A percentile compares a stretch with the other conserved stretches of the same genome.
Evolutionary conservation across 2,329 filamentous ascomycete genomes (phyloP).

Genomic region (Penicillium digitatum): DNA sequence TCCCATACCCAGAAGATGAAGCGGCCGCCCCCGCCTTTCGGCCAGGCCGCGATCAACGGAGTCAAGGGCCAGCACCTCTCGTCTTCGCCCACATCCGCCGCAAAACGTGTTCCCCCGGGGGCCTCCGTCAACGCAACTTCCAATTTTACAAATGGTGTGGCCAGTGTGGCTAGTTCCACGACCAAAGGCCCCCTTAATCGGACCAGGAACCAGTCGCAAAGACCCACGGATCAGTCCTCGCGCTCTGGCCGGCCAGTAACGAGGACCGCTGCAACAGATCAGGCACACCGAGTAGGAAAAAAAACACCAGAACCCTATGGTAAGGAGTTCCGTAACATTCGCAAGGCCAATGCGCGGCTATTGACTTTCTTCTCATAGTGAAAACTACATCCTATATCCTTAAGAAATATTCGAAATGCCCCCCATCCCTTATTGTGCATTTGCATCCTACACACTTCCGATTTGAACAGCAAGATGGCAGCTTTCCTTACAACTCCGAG

Average conservation of each 20-base stretch:
- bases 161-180: conserved; percentile 19
- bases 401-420: conserved; percentile 67
- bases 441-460: conserved; percentile 81
- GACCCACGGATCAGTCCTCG: conserved; percentile 32
- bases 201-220: conserved; percentile 55
- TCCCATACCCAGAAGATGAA: conserved; percentile 59
- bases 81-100: conserved; percentile 52
- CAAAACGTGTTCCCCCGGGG: conserved; percentile 53
- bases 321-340: conserved; percentile 23
- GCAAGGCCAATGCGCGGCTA: conserved; percentile 4
- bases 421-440: conserved; percentile 82
- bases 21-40: conserved; percentile 61
- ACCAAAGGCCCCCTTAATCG: conserved; percentile 46
- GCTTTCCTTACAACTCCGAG: conserved; percentile 85
- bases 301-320: conserved; percentile 46
- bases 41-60: conserved; percentile 60
- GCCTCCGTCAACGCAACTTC: conserved; percentile 41
- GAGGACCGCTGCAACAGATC: conserved; percentile 27
- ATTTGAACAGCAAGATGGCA: conserved; percentile 91
- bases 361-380: conserved; percentile 49
- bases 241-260: conserved; percentile 36
- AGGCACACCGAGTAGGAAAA: conserved; percentile 37
- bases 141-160: conserved; percentile 40
- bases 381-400: conserved; percentile 73
- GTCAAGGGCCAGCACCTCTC: conserved; percentile 56